Percentiles rank a stretch among this genome's conserved stretches.
phyloP scores from a whole-genome alignment of 2,329 filamentous ascomycete species.

The Teratosphaeria destructans region DNA sequence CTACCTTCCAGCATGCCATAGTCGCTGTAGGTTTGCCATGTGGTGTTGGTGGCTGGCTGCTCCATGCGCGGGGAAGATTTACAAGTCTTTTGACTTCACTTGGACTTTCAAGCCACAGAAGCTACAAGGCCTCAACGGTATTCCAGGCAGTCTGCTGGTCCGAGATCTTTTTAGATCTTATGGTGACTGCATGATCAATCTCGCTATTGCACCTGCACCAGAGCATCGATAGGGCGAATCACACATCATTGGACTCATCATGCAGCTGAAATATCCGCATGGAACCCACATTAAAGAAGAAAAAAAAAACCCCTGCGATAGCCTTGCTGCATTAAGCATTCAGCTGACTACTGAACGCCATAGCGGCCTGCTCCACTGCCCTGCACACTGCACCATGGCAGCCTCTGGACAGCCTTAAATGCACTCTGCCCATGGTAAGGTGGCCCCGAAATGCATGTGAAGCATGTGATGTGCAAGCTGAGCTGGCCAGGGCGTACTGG shows the following conservation, averaged over 20 bases:
- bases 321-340: background rate
- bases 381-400: background rate
- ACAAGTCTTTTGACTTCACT: background rate
- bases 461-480: background rate
- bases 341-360: background rate
- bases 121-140: background rate
- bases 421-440: background rate
- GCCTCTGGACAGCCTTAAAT: background rate
- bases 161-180: background rate
- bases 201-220: background rate
- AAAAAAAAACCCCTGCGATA: background rate
- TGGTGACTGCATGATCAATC: background rate
- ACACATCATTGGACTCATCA: background rate
- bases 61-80: background rate
- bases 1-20: background rate
- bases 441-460: background rate
- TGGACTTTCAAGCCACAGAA: background rate
- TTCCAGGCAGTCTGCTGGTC: background rate
- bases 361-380: background rate
- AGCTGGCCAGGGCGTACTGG: background rate
- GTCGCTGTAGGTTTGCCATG: background rate
- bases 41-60: background rate
- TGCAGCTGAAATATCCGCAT: background rate
- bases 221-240: background rate
- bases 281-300: background rate